These are phyloP conservation scores for Bryum argenteum DNA, from an alignment of 225 moss, liverwort and hornwort species.

Conservation along the genomic window DNA sequence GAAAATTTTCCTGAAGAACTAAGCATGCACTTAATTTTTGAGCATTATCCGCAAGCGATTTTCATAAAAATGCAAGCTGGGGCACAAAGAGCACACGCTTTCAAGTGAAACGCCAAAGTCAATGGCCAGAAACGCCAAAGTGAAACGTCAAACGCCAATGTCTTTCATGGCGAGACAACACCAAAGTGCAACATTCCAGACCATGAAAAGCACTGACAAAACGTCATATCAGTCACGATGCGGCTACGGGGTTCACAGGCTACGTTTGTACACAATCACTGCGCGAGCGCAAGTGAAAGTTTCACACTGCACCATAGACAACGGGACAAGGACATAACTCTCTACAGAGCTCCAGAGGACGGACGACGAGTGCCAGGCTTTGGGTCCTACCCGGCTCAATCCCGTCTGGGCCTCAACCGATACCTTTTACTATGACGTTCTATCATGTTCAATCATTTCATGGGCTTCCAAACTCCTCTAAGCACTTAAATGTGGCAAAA, in stretches of 20 bases:
- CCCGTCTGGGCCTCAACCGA: neutral
- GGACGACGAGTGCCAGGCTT: no score
- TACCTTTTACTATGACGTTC: no score
- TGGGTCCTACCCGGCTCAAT: neutral
- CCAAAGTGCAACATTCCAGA: neutral
- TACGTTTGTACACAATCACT: constrained; percentile 7
- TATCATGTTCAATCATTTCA: no score
- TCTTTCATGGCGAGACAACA: neutral
- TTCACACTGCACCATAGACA: constrained; percentile 23
- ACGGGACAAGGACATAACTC: neutral
- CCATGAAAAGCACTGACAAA: neutral
- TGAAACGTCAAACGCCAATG: no score
- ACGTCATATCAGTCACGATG: neutral
- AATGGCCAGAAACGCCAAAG: no score
- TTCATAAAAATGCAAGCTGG: neutral
- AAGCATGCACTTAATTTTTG: no score
- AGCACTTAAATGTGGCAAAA: no score
- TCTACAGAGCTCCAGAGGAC: no score
- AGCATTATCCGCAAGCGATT: neutral
- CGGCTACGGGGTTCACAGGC: constrained; percentile 1
- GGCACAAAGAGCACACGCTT: neutral
- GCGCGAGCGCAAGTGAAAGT: constrained; percentile 8
- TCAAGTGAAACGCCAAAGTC: no score
- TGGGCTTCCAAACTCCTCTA: no score
- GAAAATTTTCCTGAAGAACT: neutral